These are phyloP conservation scores for Mortierella sp. DNA, from an alignment of 371 early-diverging fungal genomes.

Conservation along the genomic window DNA sequence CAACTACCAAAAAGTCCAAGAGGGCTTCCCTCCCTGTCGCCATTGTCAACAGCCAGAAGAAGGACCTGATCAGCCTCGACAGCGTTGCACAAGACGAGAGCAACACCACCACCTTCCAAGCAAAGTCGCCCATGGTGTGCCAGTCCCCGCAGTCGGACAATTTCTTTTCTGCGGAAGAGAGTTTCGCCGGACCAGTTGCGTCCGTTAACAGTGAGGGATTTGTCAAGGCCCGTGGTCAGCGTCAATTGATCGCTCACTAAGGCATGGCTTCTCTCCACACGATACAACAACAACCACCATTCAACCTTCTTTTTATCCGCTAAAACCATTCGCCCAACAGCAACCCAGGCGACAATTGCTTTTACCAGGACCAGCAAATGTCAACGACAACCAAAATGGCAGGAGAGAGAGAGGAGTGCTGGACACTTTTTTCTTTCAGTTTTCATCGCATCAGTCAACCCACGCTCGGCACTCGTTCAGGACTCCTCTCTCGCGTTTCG, in stretches of 20 bases:
- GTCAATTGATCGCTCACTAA: constrained; percentile 44
- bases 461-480: neutral
- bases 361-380: neutral
- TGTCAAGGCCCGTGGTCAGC: constrained; percentile 29
- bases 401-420: constrained; percentile 2
- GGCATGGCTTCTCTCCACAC: neutral
- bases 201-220: neutral
- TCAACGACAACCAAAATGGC: neutral
- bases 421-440: neutral
- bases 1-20: neutral
- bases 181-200: neutral
- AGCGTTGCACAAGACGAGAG: constrained; percentile 1
- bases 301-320: no score
- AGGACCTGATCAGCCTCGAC: constrained; percentile 11
- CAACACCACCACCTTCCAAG: neutral
- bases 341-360: no score
- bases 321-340: no score
- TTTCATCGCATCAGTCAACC: neutral
- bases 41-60: neutral
- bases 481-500: neutral
- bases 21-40: neutral
- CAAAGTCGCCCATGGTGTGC: constrained; percentile 2
- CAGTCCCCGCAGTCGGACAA: constrained; percentile 34
- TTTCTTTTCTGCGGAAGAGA: constrained; percentile 8
- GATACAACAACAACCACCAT: no score